Evolutionary conservation across 768 basidiomycete species (phyloP).

Genomic region (Xanthoconium stramineum): DNA sequence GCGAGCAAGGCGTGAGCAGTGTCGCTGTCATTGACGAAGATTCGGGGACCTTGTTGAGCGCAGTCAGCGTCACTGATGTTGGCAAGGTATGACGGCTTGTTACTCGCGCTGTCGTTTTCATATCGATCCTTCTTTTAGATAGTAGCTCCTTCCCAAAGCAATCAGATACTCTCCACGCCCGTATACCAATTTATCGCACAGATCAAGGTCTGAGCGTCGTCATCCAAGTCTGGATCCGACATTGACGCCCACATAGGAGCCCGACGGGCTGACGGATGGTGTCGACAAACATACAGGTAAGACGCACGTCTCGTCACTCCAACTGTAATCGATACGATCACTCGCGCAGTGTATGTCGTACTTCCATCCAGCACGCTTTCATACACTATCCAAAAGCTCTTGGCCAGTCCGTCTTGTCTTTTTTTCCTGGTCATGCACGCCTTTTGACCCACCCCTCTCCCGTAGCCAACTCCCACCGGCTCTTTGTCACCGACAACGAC

Average conservation of each 20-base stretch:
- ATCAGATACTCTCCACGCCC: constrained; percentile 67
- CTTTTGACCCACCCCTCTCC: constrained; percentile 1
- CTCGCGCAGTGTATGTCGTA: constrained; percentile 66
- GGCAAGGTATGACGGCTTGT: constrained; percentile 51
- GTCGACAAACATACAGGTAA: constrained; percentile 75
- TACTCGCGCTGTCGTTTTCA: neutral
- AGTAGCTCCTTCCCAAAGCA: constrained; percentile 78
- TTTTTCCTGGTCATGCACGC: neutral
- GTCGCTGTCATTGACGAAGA: constrained; percentile 74
- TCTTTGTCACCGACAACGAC: constrained; percentile 70
- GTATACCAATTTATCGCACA: constrained; percentile 65
- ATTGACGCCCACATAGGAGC: constrained; percentile 40
- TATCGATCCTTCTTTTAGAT: constrained; percentile 40
- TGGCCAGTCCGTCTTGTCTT: constrained; percentile 60
- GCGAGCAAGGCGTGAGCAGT: constrained; percentile 81
- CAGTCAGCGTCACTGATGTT: constrained; percentile 80
- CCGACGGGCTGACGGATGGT: constrained; percentile 76
- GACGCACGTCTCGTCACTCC: neutral
- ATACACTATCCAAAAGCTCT: constrained; percentile 75
- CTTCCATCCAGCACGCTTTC: constrained; percentile 58
- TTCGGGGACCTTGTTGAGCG: constrained; percentile 59
- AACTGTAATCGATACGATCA: neutral
- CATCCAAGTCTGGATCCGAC: neutral
- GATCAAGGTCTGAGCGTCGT: constrained; percentile 55
- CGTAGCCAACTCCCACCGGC: constrained; percentile 72